A percentile compares a stretch with the other conserved stretches of the same genome.
Evolutionary conservation across 2,329 filamentous ascomycete genomes (phyloP).

Genomic region (Neopestalotiopsis sp.): DNA sequence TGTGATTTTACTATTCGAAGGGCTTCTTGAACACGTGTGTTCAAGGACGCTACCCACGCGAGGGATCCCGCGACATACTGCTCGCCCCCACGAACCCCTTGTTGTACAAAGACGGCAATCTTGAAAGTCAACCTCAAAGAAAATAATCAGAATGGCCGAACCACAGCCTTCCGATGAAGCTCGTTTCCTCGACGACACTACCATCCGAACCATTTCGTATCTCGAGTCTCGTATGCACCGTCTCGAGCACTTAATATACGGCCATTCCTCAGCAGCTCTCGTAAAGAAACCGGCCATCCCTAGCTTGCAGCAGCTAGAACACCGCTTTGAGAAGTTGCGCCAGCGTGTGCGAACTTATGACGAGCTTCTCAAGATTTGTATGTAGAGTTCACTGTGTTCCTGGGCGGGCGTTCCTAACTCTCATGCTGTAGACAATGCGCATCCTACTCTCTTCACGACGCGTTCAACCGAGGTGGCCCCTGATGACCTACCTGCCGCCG

Average conservation of each 20-base stretch:
- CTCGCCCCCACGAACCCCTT: too few relatives aligned
- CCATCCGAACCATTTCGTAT: conserved; percentile 59
- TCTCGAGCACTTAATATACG: conserved; percentile 64
- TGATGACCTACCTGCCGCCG: conserved; percentile 55
- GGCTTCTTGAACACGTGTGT: too few relatives aligned
- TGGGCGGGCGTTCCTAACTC: background rate
- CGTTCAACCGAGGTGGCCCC: conserved; percentile 55
- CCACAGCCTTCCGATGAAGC: background rate
- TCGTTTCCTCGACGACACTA: conserved; percentile 53
- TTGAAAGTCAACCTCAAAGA: background rate
- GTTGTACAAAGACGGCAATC: too few relatives aligned
- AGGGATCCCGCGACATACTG: too few relatives aligned
- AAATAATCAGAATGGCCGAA: background rate
- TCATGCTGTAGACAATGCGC: conserved; percentile 50
- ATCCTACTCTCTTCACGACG: conserved; percentile 61
- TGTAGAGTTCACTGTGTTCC: conserved; percentile 27
- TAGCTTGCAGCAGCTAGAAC: conserved; percentile 57
- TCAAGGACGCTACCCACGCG: too few relatives aligned
- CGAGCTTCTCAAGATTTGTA: conserved; percentile 67
- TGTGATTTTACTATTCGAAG: background rate
- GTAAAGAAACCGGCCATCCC: conserved; percentile 46
- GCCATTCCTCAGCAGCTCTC: conserved; percentile 42
- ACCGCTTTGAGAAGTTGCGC: conserved; percentile 56
- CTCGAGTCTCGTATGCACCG: conserved; percentile 65
- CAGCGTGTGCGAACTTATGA: conserved; percentile 61